Conservation (phyloP, 1,139 yeast genomes). For the Geotrichum restrictum region DNA sequence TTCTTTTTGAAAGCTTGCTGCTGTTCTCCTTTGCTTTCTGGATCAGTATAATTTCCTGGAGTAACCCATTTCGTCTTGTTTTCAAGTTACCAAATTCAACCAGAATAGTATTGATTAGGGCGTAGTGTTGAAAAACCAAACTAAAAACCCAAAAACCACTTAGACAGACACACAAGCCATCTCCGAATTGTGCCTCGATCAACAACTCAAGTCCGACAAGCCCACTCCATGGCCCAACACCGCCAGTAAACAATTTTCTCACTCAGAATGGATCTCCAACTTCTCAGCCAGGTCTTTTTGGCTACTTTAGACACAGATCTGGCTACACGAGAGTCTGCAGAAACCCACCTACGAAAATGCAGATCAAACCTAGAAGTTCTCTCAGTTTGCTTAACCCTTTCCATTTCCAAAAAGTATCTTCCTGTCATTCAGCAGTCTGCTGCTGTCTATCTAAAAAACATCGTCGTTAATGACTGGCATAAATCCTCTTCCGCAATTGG, state of each 20-base stretch:
- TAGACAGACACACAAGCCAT: not conserved
- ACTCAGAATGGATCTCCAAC: conserved; percentile 15
- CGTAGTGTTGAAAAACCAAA: not conserved
- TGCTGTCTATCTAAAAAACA: conserved; percentile 82
- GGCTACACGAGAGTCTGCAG: conserved; percentile 62
- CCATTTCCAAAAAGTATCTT: conserved; percentile 51
- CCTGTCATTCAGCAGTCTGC: conserved; percentile 67
- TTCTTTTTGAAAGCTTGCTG: not conserved
- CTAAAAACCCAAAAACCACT: not conserved
- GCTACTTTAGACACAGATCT: conserved; percentile 75
- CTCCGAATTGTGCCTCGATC: not conserved
- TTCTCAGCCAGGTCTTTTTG: conserved; percentile 45
- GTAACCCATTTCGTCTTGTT: not conserved
- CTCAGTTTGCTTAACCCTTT: conserved; percentile 80
- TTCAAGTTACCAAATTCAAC: not conserved
- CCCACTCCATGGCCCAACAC: not conserved
- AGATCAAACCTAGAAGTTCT: conserved; percentile 61
- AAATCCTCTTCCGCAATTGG: not conserved
- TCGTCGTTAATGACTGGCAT: conserved; percentile 62
- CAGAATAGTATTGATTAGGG: not conserved
- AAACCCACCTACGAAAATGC: conserved; percentile 55
- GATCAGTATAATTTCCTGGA: not conserved
- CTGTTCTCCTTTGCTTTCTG: not conserved
- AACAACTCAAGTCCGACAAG: no score
- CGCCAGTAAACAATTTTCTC: not conserved